Conservation (phyloP, 2,329 filamentous ascomycete species). For the Torrubiella hemipterigena region DNA sequence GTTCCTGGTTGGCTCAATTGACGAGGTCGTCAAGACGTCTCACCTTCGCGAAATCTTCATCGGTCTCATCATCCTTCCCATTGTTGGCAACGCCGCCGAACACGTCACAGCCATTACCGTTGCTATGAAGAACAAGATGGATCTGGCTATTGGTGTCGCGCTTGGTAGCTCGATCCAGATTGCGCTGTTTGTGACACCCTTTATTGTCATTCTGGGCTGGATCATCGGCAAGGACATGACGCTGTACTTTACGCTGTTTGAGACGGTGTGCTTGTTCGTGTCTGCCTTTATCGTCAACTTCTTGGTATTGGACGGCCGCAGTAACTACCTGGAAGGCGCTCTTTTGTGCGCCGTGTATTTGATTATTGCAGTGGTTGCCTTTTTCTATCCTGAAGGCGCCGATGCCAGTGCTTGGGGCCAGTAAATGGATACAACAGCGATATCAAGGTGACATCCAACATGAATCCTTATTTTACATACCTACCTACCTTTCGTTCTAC, state of each 20-base stretch:
- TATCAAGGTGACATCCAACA: too few species aligned
- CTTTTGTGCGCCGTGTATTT: constrained; percentile 55
- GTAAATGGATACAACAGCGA: too few species aligned
- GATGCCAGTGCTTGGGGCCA: constrained; percentile 31
- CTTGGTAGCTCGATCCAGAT: constrained; percentile 64
- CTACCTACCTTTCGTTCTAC: too few species aligned
- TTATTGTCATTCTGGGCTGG: constrained; percentile 64
- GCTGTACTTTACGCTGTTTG: constrained; percentile 78
- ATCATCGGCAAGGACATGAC: constrained; percentile 57
- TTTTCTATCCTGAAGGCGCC: constrained; percentile 47
- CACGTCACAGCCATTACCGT: constrained; percentile 61
- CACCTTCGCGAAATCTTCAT: constrained; percentile 55
- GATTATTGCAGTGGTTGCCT: constrained; percentile 55
- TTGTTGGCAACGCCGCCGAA: constrained; percentile 63
- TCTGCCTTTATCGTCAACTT: constrained; percentile 82
- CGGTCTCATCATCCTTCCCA: constrained; percentile 59
- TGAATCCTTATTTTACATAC: too few species aligned
- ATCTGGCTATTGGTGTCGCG: constrained; percentile 60
- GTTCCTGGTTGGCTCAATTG: constrained; percentile 57
- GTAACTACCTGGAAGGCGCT: constrained; percentile 76
- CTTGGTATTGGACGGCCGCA: constrained; percentile 71
- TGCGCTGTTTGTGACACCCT: constrained; percentile 56
- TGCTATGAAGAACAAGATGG: constrained; percentile 66
- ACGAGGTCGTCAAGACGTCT: constrained; percentile 44
- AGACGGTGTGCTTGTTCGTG: constrained; percentile 78